Evolutionary conservation across 352 stramenopile genomes (phyloP).

Genomic region (Elongisporangium prolatum): DNA sequence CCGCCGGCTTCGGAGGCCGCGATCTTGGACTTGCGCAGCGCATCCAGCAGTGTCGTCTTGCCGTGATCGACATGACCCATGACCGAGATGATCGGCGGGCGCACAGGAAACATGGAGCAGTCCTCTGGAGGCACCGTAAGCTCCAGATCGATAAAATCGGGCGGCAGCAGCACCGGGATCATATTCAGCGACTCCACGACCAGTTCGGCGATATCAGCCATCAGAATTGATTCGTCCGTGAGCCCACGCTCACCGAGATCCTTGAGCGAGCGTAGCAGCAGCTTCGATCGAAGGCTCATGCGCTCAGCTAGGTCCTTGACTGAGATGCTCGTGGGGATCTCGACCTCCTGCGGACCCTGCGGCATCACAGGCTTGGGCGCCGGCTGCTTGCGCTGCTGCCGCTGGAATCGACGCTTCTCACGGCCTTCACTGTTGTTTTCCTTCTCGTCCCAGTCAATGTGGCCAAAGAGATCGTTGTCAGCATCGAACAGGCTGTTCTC

Average conservation of each 20-base stretch:
- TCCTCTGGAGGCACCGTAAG: conserved; percentile 52
- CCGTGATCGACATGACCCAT: conserved; percentile 99
- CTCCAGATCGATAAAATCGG: conserved; percentile 81
- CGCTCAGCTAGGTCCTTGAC: conserved; percentile 78
- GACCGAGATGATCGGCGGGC: conserved; percentile 95
- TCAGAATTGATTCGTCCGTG: conserved; percentile 65
- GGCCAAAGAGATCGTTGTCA: conserved; percentile 58
- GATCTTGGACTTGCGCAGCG: conserved; percentile 88
- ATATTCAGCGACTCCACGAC: conserved; percentile 82
- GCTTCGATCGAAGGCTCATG: conserved; percentile 72
- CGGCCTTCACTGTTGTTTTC: conserved; percentile 36
- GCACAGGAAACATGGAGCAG: conserved; percentile 60
- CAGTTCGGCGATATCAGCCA: conserved; percentile 73
- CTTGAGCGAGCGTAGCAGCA: conserved; percentile 58
- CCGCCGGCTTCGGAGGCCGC: conserved; percentile 95
- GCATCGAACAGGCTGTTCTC: conserved; percentile 83
- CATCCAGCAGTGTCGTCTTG: conserved; percentile 99
- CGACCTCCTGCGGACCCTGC: conserved; percentile 48
- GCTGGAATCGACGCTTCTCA: conserved; percentile 60
- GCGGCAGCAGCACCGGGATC: conserved; percentile 77
- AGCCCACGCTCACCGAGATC: conserved; percentile 67
- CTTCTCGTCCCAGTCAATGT: conserved; percentile 70
- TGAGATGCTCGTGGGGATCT: conserved; percentile 66
- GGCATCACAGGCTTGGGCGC: conserved; percentile 30
- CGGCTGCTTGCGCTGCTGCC: conserved; percentile 46